Evolutionary conservation across 139 green algal genomes (phyloP).

Genomic region (Chlorella ohadii): DNA sequence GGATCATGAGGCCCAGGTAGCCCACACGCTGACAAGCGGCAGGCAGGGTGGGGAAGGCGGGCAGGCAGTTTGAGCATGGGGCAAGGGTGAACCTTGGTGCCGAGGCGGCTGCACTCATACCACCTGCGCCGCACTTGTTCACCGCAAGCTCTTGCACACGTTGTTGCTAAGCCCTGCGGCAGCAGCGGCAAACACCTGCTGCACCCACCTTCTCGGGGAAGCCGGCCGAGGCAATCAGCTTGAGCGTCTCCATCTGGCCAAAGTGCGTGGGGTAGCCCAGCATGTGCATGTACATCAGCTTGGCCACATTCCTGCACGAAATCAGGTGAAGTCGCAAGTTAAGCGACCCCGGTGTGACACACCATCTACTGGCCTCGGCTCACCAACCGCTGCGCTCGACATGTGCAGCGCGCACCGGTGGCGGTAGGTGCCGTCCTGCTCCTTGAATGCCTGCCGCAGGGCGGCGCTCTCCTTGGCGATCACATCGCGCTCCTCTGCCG

Average conservation of each 20-base stretch:
- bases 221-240: constrained; percentile 87
- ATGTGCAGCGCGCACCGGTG: constrained; percentile 46
- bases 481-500: constrained; percentile 95
- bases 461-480: constrained; percentile 96
- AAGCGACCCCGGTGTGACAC: too few relatives aligned
- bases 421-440: constrained; percentile 71
- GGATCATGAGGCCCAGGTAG: constrained; percentile 97
- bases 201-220: constrained; percentile 89
- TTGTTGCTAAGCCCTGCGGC: too few relatives aligned
- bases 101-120: too few relatives aligned
- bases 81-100: too few relatives aligned
- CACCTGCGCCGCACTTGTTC: too few relatives aligned
- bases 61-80: too few relatives aligned
- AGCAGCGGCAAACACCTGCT: too few relatives aligned
- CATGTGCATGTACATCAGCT: constrained; percentile 99
- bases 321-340: too few relatives aligned
- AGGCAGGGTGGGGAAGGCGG: background rate
- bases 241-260: constrained; percentile 99
- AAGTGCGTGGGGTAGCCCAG: constrained; percentile 99
- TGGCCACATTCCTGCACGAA: constrained; percentile 93
- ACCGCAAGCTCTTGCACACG: too few relatives aligned
- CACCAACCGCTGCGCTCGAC: too few relatives aligned
- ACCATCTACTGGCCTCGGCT: too few relatives aligned
- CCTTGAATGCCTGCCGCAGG: constrained; percentile 88
- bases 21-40: constrained; percentile 89